A percentile compares a stretch with the other conserved stretches of the same genome.
phyloP scores from a whole-genome alignment of 169 alveolate species.

The Plasmodium yoelii region DNA sequence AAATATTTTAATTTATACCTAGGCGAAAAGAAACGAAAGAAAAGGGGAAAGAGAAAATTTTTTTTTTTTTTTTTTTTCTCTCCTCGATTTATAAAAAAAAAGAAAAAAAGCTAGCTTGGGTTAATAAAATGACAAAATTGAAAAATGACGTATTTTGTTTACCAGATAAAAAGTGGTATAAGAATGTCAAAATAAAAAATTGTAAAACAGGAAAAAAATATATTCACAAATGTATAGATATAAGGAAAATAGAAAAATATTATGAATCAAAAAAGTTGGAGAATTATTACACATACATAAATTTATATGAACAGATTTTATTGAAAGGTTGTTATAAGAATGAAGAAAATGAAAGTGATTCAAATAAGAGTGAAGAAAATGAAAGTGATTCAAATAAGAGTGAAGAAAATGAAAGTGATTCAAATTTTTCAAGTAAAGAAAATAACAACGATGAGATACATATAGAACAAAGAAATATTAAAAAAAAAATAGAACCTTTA shows the following conservation, averaged over 20 bases:
- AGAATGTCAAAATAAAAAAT: slow-evolving; percentile 9
- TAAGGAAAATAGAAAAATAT: slow-evolving; percentile 31
- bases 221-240: slow-evolving; percentile 41
- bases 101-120: slow-evolving; percentile 6
- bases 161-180: slow-evolving; percentile 1
- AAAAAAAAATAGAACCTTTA: neutral
- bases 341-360: slow-evolving; percentile 1
- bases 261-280: slow-evolving; percentile 24
- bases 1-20: neutral
- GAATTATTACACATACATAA: slow-evolving; percentile 41
- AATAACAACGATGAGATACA: neutral
- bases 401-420: slow-evolving; percentile 1
- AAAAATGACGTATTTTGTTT: slow-evolving; percentile 3
- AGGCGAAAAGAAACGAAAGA: neutral
- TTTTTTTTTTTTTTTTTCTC: neutral
- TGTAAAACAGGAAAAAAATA: slow-evolving; percentile 26
- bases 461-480: neutral
- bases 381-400: slow-evolving; percentile 13
- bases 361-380: slow-evolving; percentile 2
- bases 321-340: slow-evolving; percentile 5
- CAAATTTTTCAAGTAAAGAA: neutral
- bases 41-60: neutral
- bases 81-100: slow-evolving; percentile 1
- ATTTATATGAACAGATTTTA: slow-evolving; percentile 35
- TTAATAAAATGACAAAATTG: slow-evolving; percentile 25